These are phyloP conservation scores for Debaryomyces nepalensis DNA, from an alignment of 1,139 yeast genomes.

Conservation along the genomic window DNA sequence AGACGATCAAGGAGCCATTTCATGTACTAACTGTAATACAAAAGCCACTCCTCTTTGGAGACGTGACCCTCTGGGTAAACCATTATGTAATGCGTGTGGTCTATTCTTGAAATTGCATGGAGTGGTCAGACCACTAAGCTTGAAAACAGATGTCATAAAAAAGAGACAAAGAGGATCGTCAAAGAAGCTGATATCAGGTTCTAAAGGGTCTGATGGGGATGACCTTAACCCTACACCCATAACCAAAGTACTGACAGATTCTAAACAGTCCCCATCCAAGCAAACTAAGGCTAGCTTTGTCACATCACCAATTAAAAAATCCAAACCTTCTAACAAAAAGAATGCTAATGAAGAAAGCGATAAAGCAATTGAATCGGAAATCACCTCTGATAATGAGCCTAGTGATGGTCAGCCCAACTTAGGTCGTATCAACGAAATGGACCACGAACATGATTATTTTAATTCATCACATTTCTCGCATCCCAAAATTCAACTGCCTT, in stretches of 20 bases:
- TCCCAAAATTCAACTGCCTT: slow-evolving; percentile 2
- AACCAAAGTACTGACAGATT: slow-evolving; percentile 11
- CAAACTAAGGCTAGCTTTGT: neutral
- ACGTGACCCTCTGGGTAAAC: slow-evolving; percentile 56
- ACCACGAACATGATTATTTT: slow-evolving; percentile 16
- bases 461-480: slow-evolving; percentile 7
- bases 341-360: neutral
- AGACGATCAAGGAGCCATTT: slow-evolving; percentile 12
- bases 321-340: slow-evolving; percentile 1
- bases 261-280: neutral
- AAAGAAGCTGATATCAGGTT: slow-evolving; percentile 12
- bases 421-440: slow-evolving; percentile 23
- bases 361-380: neutral
- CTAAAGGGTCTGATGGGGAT: slow-evolving; percentile 37
- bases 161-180: slow-evolving; percentile 49
- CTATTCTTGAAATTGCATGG: slow-evolving; percentile 61
- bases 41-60: slow-evolving; percentile 65
- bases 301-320: slow-evolving; percentile 9
- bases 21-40: slow-evolving; percentile 59
- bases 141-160: slow-evolving; percentile 90
- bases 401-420: slow-evolving; percentile 10
- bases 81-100: slow-evolving; percentile 66
- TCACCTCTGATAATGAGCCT: neutral
- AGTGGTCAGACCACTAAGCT: slow-evolving; percentile 59
- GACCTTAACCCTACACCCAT: slow-evolving; percentile 42